Base-by-base conservation (phyloP, 2,329 filamentous ascomycete species). In the Trichophyton verrucosum region DNA sequence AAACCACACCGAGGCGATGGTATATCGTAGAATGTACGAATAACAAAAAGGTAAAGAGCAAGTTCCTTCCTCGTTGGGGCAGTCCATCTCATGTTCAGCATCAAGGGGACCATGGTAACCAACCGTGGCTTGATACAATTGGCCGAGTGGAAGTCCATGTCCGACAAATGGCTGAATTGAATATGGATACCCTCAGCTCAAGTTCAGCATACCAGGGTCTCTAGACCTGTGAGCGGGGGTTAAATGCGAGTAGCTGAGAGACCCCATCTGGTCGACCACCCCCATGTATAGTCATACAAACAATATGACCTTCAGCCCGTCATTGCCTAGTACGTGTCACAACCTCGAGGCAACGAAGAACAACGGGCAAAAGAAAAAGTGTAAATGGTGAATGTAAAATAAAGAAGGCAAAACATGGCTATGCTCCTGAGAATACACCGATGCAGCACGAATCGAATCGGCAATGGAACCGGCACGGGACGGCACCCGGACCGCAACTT, bases 241-340 rank as follows among this genome's bases (percentile, higher is more conserved):
- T 20, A 30, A 13, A 7, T 17, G 22, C 13, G 33, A 17, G 33
- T 30, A n/a, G 24, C 24, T 33, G 11, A 33, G 49, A 53, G 49
- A 33, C 27, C 49, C 49, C 33, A 53, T 53, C 49, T 6, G 22
- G 49, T 33, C 49, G 24, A 20, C 13, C 22, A 30, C 6, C 27
- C 49, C 49, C 24, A 27, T 30, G 49, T 53, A 53, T 53, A 53
- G 49, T 53, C 49, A 53, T 53, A 53, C 49, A 53, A 53, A 53
- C 49, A 30, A 33, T 53, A 53, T 53, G 49, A 53, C 49, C n/a
- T 53, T 53, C 24, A 15, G 33, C 49, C 24, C 24, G 27, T 53
- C 49, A 33, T 15, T 27, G 22, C 27, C 49, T 17, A 27, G 24
- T 30, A 33, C 49, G 49, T 53, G 24, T 33, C 49, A 53, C 49